Percentiles rank a stretch among this genome's conserved stretches.
Conservation (phyloP, 257 asterid genomes). For the Nicotiana undulata region DNA sequence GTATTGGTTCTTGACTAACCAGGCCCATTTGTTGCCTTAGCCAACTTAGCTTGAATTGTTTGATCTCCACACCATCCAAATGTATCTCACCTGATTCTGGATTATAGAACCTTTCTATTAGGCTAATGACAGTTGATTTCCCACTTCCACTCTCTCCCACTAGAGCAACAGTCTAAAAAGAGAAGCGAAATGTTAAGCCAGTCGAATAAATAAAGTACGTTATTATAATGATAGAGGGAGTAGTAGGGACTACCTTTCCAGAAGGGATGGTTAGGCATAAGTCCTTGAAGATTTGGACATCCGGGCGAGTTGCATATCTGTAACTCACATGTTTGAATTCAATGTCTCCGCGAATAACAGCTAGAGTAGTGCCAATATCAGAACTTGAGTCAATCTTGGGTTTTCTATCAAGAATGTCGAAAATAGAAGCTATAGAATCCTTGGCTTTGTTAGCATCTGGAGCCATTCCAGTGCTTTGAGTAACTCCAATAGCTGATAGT, state of each 20-base stretch:
- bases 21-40: conserved; percentile 74
- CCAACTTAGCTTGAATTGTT: conserved; percentile 50
- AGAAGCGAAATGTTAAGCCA: background rate
- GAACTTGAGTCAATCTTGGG: conserved; percentile 61
- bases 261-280: conserved; percentile 53
- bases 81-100: conserved; percentile 46
- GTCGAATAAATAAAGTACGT: background rate
- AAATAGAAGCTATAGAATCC: conserved; percentile 58
- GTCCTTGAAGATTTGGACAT: conserved; percentile 59
- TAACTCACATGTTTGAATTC: conserved; percentile 53
- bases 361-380: conserved; percentile 42
- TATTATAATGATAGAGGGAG: background rate
- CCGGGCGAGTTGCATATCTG: conserved; percentile 63
- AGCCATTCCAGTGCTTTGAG: conserved; percentile 52
- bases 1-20: conserved; percentile 82
- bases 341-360: conserved; percentile 44
- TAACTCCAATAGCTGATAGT: conserved; percentile 64
- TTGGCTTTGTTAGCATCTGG: conserved; percentile 62
- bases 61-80: conserved; percentile 42
- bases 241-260: conserved; percentile 47
- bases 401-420: conserved; percentile 53
- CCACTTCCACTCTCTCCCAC: conserved; percentile 91
- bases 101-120: conserved; percentile 64
- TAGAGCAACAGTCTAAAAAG: conserved; percentile 58
- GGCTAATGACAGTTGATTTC: conserved; percentile 61